Evolutionary conservation across 2,329 filamentous ascomycete species (phyloP), one percentile per base, ranked within the genome.

Genomic region (Claviceps lovelessii): DNA sequence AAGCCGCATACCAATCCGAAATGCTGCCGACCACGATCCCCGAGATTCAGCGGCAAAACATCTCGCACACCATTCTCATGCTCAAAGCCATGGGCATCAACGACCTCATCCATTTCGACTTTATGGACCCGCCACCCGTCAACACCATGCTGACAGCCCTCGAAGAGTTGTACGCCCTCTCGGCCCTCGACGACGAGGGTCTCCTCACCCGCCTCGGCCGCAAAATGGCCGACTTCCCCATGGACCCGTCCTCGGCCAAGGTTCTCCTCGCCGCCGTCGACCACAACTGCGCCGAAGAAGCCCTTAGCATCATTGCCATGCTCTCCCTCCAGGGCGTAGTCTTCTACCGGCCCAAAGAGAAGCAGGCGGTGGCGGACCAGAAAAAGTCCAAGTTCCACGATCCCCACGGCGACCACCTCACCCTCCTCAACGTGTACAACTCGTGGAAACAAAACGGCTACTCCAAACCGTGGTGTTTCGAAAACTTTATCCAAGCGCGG

Each of bases 31-130:
- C 90, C 0, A 90, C 90, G 0, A 94, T 97, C 35, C 93, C 93
- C 0, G 93, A 97, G 63, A 98, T 98, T 52, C 93, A 98, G 66
- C 80, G 93, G 1, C 89, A 96, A 67, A 98, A 98, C 63, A 67
- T 98, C 53, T 87, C 89, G 0, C 84, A 87, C 61, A 96, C 91
- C 0, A 97, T 98, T 68, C 78, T 98, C 49, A 95, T 96, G 87
- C 79, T 98, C 52, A 98, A 98, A 68, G 93, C 93, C 0, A 97
- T 98, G 90, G 93, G 94, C 3, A 97, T 98, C 69, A 97, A 98
- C 65, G 93, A 98, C 65, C 76, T 98, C 1, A 77, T 98, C 13
- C 90, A 95, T 65, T 98, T 98, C 64, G 91, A 97, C 70, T 98
- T 98, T 64, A 97, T 98, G 91, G 93, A 98, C 64, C 90, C 93